Conservation (phyloP, 2,329 filamentous ascomycete genomes). For the Aspergillus oerlinghausenensis region DNA sequence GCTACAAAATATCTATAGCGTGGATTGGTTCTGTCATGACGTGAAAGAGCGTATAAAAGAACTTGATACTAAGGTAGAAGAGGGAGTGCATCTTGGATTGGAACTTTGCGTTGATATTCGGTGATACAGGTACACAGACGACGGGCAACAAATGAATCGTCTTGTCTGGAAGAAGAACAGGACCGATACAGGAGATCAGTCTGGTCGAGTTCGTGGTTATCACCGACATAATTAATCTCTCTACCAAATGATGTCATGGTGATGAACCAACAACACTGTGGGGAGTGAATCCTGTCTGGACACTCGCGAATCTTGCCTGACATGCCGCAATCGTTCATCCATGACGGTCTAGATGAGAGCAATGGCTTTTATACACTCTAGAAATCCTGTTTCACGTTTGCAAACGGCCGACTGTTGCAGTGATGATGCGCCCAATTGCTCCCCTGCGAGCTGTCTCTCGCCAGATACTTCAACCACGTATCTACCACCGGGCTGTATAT, state of each 20-base stretch:
- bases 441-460: neutral
- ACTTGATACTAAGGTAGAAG: too few species aligned
- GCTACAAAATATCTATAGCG: neutral
- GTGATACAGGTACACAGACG: too few species aligned
- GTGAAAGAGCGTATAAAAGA: neutral
- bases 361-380: neutral
- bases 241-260: slow-evolving; percentile 10
- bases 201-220: neutral
- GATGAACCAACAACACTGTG: slow-evolving; percentile 1
- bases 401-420: neutral
- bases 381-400: neutral
- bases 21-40: neutral
- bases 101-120: too few species aligned
- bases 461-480: neutral
- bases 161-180: too few species aligned
- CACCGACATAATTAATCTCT: neutral
- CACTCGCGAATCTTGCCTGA: neutral
- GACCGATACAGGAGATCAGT: too few species aligned
- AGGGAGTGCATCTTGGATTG: too few species aligned
- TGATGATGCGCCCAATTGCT: neutral
- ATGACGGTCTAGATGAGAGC: neutral
- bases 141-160: too few species aligned
- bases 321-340: neutral
- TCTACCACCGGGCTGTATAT: neutral
- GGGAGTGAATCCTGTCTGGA: too few species aligned